Percentiles rank a stretch among this genome's conserved stretches.
phyloP scores from a whole-genome alignment of 768 basidiomycete species.

The Mycena epipterygia region DNA sequence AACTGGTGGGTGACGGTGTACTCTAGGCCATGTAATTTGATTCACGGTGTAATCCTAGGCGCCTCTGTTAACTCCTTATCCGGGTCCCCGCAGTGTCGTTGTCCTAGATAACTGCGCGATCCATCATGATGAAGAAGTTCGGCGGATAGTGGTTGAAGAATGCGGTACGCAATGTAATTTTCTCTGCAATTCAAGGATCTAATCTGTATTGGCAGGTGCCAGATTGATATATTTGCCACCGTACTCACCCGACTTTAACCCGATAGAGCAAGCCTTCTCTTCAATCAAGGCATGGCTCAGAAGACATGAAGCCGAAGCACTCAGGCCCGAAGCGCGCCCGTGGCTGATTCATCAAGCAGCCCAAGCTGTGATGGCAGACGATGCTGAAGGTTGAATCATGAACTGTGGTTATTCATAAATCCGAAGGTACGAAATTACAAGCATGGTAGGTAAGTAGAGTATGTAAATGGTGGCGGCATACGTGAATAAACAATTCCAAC shows the following conservation, averaged over 20 bases:
- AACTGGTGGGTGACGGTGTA: slow-evolving; percentile 36
- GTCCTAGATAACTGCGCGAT: slow-evolving; percentile 57
- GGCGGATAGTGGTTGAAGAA: slow-evolving; percentile 45
- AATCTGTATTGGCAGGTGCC: slow-evolving; percentile 5
- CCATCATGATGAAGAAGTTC: slow-evolving; percentile 56
- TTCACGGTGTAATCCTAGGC: slow-evolving; percentile 28
- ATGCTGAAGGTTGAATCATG: slow-evolving; percentile 39
- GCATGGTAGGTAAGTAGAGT: not conserved
- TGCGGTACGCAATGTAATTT: slow-evolving; percentile 34
- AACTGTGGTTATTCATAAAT: slow-evolving; percentile 40
- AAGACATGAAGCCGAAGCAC: slow-evolving; percentile 37
- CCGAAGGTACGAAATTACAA: not conserved
- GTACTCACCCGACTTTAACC: slow-evolving; percentile 50
- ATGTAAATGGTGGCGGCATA: not conserved
- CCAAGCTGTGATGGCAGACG: slow-evolving; percentile 32
- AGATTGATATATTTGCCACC: slow-evolving; percentile 43
- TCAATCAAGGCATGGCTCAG: slow-evolving; percentile 50
- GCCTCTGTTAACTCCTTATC: slow-evolving; percentile 50
- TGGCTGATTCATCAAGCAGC: slow-evolving; percentile 42
- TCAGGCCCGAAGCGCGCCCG: slow-evolving; percentile 27
- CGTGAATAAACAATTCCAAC: not conserved
- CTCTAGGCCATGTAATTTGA: too few relatives aligned
- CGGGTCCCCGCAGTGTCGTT: slow-evolving; percentile 49
- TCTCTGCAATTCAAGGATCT: not conserved
- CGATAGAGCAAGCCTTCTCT: slow-evolving; percentile 52